Conservation (phyloP, 257 asterid genomes). For the Nicotiana attenuata region DNA sequence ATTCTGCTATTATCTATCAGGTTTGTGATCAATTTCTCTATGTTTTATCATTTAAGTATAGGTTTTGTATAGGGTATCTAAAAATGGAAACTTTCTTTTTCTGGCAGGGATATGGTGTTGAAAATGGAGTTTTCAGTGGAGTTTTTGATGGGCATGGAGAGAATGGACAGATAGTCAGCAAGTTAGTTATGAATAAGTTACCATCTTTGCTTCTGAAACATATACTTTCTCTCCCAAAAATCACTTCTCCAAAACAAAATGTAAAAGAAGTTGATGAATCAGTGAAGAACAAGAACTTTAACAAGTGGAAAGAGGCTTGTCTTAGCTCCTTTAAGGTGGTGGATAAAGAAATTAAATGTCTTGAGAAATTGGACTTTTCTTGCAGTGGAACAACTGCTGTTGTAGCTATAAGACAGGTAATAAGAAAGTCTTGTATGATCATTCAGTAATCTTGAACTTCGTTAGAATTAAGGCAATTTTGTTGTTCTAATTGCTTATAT, state of each 20-base stretch:
- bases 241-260: slow-evolving; percentile 15
- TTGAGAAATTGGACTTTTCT: slow-evolving; percentile 48
- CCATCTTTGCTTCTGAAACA: slow-evolving; percentile 56
- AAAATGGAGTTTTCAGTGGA: slow-evolving; percentile 55
- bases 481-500: not conserved
- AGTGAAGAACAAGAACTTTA: slow-evolving; percentile 28
- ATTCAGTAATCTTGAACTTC: not conserved
- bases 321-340: slow-evolving; percentile 52
- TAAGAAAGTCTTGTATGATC: not conserved
- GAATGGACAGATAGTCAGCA: slow-evolving; percentile 67
- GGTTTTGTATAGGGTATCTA: not conserved
- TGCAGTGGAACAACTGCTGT: slow-evolving; percentile 78
- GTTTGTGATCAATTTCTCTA: slow-evolving; percentile 14
- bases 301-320: slow-evolving; percentile 66
- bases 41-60: not conserved
- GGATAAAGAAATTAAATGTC: slow-evolving; percentile 56
- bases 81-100: not conserved
- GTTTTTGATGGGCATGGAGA: slow-evolving; percentile 89
- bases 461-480: no score
- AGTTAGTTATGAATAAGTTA: slow-evolving; percentile 57
- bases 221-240: slow-evolving; percentile 32
- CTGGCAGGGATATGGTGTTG: slow-evolving; percentile 64
- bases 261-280: slow-evolving; percentile 20
- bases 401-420: slow-evolving; percentile 64
- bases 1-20: slow-evolving; percentile 65